Base-by-base conservation (phyloP, 2,329 filamentous ascomycete genomes). In the Fusarium marasasianum region DNA sequence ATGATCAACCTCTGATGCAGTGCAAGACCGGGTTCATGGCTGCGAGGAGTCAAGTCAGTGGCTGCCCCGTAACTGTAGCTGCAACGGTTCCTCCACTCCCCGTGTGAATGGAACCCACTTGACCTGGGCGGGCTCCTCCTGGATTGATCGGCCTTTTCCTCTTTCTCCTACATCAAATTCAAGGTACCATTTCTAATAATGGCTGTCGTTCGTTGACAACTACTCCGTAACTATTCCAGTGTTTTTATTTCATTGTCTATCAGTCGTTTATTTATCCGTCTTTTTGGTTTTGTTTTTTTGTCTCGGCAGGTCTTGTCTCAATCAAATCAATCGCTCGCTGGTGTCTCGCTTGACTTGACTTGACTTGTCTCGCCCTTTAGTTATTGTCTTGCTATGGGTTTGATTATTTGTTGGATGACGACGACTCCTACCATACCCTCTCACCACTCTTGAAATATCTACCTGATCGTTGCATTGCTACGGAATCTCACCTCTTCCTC, bases 371-470 rank as follows among this genome's bases (percentile, higher is more conserved):
- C 24, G 43, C 53, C 35, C n/a, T 63, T 62, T 64, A 48, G 45
- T 48, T 48, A 45, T 60, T 67, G 56, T 58, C 66, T 62, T 63
- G 60, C 45, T 26, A 71, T 71, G 66, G 48, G 66, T 68, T 55
- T 74, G 66, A 58, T 63, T 67, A 63, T 55, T 72, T 73, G 60
- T 59, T 73, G 55, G 71, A 71, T 77, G 63, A 77, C 75, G 73
- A 77, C 75, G 66, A 69, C 66, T 66, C 50, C 40, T 64, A 60
- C 53, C 33, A 48, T 67, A 69, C 53, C 71, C 67, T 68, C 71
- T 69, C 75, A 74, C 71, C 51, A 67, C 45, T 64, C 40, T 54
- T 66, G 45, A 45, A 48, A 66, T 24, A 50, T 37, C 31, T 24
- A 50, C 37, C 31, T 20, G 48, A 35, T n/a, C 44, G 37, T 47